Conservation (phyloP, 2,329 filamentous ascomycete genomes). For the Penicillium sp. region DNA sequence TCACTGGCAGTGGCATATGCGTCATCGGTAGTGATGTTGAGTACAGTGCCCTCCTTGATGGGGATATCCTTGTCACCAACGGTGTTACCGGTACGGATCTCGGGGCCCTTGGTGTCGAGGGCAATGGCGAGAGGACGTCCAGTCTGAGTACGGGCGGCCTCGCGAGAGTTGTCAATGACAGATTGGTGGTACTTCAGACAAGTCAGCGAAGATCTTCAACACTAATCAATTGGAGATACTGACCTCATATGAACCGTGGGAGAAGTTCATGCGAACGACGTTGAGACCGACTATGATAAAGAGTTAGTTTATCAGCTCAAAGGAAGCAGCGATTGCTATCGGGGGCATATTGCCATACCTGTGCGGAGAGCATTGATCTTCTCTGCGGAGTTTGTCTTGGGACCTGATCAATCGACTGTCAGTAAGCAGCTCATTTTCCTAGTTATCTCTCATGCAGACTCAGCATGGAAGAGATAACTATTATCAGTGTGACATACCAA, state of each 20-base stretch:
- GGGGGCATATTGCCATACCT: slow-evolving; percentile 39
- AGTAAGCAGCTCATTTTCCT: slow-evolving; percentile 15
- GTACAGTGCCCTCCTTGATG: slow-evolving; percentile 75
- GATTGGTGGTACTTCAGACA: slow-evolving; percentile 80
- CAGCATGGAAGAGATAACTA: not conserved
- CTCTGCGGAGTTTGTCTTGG: slow-evolving; percentile 97
- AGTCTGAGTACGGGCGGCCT: slow-evolving; percentile 72
- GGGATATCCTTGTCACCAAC: slow-evolving; percentile 70
- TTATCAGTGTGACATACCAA: slow-evolving; percentile 58
- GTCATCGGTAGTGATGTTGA: slow-evolving; percentile 98
- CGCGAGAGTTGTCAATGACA: slow-evolving; percentile 92
- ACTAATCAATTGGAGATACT: slow-evolving; percentile 11
- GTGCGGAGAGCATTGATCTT: slow-evolving; percentile 92
- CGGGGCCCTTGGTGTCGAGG: slow-evolving; percentile 80
- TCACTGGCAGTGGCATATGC: slow-evolving; percentile 81
- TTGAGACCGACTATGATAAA: slow-evolving; percentile 73
- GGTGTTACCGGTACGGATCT: slow-evolving; percentile 81
- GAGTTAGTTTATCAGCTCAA: slow-evolving; percentile 21
- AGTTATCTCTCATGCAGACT: not conserved
- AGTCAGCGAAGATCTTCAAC: slow-evolving; percentile 13
- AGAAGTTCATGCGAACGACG: slow-evolving; percentile 99
- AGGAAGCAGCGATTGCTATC: not conserved
- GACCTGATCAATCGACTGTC: slow-evolving; percentile 53
- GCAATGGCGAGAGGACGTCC: slow-evolving; percentile 95
- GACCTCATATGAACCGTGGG: slow-evolving; percentile 80